Evolutionary conservation across 805 yeast species (phyloP), one percentile per base, ranked within the genome.

Genomic region (Huiozyma sinensis): DNA sequence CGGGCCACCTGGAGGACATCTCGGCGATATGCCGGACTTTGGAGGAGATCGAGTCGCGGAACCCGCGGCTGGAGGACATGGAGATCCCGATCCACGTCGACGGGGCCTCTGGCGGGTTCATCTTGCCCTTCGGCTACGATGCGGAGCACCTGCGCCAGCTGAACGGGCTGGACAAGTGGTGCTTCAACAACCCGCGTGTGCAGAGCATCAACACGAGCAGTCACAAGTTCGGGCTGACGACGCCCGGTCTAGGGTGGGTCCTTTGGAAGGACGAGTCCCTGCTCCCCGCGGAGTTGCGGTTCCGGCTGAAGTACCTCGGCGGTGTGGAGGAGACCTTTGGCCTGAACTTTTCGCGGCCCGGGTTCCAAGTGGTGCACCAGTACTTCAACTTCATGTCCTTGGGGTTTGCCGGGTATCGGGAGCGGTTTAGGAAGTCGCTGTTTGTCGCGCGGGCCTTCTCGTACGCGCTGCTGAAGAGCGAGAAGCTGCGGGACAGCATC

Each of bases 171-270:
- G 44, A 41, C 28, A 44, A 51, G 10, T 88, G 96, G 96, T 95
- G 87, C 62, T 89, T 88, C 67, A 67, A 79, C 48, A 60, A 83
- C 40, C 76, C 76, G 28, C 73, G 95, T 48, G 97, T 88, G 39
- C 77, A 74, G 49, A 79, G 89, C 30, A 87, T 88, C 66, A 89
- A 87, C 68, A 76, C 94, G 8, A 83, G 95, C 1, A 95, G 96
- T 47, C 97, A 88, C 68, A 88, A 88, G 66, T 88, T 84, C 65
- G 97, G 97, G 33, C 69, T 88, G 41, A 83, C 89, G 30, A 77
- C 94, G 28, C 95, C 90, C 8, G 97, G 97, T 37, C 72, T 85
- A 42, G 97, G 97, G 43, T 88, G 95, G 95, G 78, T 88, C 48
- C 65, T 88, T 44, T 89, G 95, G 87, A 77, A 80, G 60, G 78